Conservation (phyloP, 176 grass and related monocot species). For the Saccharum officinarum region DNA sequence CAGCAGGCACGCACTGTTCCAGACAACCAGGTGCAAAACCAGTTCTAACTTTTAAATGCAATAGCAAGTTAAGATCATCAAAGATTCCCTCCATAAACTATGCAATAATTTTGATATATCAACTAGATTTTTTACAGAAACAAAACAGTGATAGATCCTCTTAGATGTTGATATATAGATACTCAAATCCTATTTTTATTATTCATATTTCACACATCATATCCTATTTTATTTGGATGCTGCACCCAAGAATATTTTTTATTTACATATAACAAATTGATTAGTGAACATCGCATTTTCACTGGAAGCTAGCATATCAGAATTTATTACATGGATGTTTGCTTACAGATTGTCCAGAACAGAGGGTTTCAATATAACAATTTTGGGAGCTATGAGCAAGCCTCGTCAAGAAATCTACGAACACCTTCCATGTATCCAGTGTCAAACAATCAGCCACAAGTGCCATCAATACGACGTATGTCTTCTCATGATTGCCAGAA, state of each 20-base stretch:
- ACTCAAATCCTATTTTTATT: not conserved
- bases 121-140: not conserved
- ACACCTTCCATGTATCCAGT: slow-evolving; percentile 36
- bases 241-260: not conserved
- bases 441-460: slow-evolving; percentile 62
- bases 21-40: slow-evolving; percentile 65
- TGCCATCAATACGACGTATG: slow-evolving; percentile 53
- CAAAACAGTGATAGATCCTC: not conserved
- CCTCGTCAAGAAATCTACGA: slow-evolving; percentile 42
- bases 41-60: not conserved
- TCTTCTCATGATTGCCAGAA: slow-evolving; percentile 10
- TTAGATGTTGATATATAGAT: too few relatives aligned
- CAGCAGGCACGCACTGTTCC: slow-evolving; percentile 60
- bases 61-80: not conserved
- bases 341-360: slow-evolving; percentile 45
- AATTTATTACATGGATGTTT: not conserved
- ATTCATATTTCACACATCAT: not conserved
- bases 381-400: slow-evolving; percentile 43
- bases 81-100: not conserved
- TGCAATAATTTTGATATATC: not conserved
- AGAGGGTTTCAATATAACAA: slow-evolving; percentile 41
- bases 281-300: not conserved
- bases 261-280: not conserved
- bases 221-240: not conserved
- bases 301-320: too few relatives aligned